phyloP scores from a whole-genome alignment of 441 rosid genomes.

The Erodium texanum region DNA sequence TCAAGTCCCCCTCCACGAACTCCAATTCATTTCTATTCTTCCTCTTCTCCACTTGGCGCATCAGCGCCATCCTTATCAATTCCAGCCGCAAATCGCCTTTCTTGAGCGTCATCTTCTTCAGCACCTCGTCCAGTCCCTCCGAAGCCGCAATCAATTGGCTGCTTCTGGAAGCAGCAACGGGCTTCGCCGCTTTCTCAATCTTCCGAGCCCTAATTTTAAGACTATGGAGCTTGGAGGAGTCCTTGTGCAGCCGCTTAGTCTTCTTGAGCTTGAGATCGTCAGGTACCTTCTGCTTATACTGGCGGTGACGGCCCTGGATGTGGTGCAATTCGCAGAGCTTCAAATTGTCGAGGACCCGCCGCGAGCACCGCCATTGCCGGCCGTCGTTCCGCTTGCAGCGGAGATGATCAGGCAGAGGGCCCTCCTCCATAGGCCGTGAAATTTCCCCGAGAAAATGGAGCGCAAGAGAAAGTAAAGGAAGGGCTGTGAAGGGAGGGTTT shows the following conservation, averaged over 20 bases:
- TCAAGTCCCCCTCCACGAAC: conserved; percentile 39
- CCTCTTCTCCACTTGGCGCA: conserved; percentile 66
- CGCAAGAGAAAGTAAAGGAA: too few relatives aligned
- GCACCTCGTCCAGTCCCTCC: not conserved
- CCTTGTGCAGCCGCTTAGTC: not conserved
- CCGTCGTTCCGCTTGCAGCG: not conserved
- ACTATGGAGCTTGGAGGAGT: not conserved
- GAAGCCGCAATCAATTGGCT: not conserved
- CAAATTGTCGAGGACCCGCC: not conserved
- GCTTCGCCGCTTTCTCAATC: not conserved
- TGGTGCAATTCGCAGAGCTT: conserved; percentile 4
- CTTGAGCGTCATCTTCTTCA: conserved; percentile 33
- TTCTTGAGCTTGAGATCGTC: conserved; percentile 2
- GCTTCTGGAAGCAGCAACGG: not conserved
- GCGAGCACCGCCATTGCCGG: conserved; percentile 1
- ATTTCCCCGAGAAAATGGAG: too few relatives aligned
- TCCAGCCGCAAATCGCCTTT: conserved; percentile 64
- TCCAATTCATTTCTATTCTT: conserved; percentile 22
- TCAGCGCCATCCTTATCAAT: conserved; percentile 65
- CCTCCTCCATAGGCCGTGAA: not conserved
- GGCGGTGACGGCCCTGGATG: conserved; percentile 4
- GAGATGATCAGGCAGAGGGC: not conserved
- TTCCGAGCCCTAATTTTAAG: not conserved
- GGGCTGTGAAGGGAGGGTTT: too few relatives aligned
- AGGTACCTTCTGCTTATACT: conserved; percentile 1